phyloP scores from a whole-genome alignment of 1,284 basidiomycete genomes.

The Apiotrichum mycotoxinovorans region DNA sequence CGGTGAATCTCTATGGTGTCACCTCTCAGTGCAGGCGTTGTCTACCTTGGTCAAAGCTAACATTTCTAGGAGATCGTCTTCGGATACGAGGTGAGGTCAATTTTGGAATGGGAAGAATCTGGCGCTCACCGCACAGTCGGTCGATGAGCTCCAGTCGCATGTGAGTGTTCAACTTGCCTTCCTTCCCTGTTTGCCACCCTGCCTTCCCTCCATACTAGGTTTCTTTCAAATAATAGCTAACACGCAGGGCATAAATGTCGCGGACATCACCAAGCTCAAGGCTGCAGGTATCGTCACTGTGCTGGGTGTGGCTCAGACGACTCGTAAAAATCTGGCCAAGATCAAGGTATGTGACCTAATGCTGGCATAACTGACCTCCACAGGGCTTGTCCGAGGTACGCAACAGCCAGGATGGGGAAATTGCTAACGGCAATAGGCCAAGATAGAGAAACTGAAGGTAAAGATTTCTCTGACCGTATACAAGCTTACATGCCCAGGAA shows the following conservation, averaged over 20 bases:
- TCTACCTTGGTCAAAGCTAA: not conserved
- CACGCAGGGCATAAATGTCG: slow-evolving; percentile 80
- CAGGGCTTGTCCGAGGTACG: slow-evolving; percentile 44
- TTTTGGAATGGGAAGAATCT: rapidly evolving
- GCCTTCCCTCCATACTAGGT: not conserved
- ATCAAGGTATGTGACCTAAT: slow-evolving; percentile 64
- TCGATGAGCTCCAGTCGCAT: slow-evolving; percentile 85
- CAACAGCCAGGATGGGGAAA: not conserved
- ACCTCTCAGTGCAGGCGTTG: no score
- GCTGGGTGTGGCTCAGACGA: slow-evolving; percentile 61
- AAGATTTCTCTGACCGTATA: not conserved
- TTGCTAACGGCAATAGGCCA: slow-evolving; percentile 55
- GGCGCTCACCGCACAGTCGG: slow-evolving; percentile 54
- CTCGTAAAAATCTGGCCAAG: slow-evolving; percentile 77
- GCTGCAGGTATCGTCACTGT: slow-evolving; percentile 55
- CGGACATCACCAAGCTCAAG: slow-evolving; percentile 90
- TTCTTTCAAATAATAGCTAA: not conserved
- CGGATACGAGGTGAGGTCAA: slow-evolving; percentile 24
- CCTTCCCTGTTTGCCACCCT: not conserved
- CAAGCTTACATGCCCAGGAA: slow-evolving; percentile 57
- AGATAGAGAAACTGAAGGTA: slow-evolving; percentile 93
- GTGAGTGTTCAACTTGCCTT: slow-evolving; percentile 58
- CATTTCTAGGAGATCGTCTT: slow-evolving; percentile 9
- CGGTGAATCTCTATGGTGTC: no score
- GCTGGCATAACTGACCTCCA: not conserved